Evolutionary conservation across 2,329 filamentous ascomycete species (phyloP), one percentile per base, ranked within the genome.

Genomic region (Fusarium odoratissimum): DNA sequence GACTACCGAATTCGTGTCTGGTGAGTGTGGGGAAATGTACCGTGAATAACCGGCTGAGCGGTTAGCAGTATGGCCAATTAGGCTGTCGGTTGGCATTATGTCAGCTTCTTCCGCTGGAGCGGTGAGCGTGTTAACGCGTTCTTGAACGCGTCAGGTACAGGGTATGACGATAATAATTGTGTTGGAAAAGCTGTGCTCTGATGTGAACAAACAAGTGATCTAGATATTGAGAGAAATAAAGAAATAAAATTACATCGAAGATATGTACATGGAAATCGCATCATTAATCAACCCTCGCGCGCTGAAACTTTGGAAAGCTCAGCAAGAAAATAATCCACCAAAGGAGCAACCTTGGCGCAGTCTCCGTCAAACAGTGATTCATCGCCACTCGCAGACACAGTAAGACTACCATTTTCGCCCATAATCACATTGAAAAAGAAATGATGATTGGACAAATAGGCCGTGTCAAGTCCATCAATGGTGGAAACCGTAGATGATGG

Each of bases 361-460:
- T 23, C 10, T 8, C 8, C 17, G 0, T 4, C 3, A 8, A 59
- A 40, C 1, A 40, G 13, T 3, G 4, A 11, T 8, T 28, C 3
- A 10, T 45, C 31, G 9, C 59, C 59, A 11, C 25, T 67, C 1
- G 45, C 13, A 19, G 40, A 52, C 0, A 62, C 1, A 5, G 25
- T 55, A 4, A 49, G 21, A 7, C 33, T n/a, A 7, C 44, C 28
- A 16, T 19, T n/a, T n/a, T 42, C 25, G 11, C 21, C 7, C 0
- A 67, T 10, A 13, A 67, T 11, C 8, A 67, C 41, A 40, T 49
- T 67, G 8, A 67, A 67, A n/a, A 62, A 67, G 1, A 67, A 28
- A 2, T 44, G n/a, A 8, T 62, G 25, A 1, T 21, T 21, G 21
- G 30, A 13, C 7, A 67, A n/a, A 14, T 61, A 35, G 14, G 41